Evolutionary conservation across 75 land plant species (phyloP).

Genomic region (Cupressus sempervirens): DNA sequence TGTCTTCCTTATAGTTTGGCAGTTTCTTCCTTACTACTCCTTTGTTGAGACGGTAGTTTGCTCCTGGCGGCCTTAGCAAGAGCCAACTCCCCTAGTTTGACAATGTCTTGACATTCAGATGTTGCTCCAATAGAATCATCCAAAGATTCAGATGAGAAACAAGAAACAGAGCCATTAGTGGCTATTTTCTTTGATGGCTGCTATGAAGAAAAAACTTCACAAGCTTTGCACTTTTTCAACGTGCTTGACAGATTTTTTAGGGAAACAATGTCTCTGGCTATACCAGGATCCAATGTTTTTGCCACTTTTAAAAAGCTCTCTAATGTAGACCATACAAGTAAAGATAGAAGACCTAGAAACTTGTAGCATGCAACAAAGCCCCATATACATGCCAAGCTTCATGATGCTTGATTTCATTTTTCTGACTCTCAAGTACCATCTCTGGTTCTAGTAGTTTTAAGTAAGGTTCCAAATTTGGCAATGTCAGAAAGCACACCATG

Average conservation of each 20-base stretch:
- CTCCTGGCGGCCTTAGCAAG: slow-evolving; percentile 15
- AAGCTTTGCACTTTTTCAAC: slow-evolving; percentile 39
- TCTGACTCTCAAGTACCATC: slow-evolving; percentile 77
- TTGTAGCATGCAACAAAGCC: slow-evolving; percentile 78
- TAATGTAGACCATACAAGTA: slow-evolving; percentile 21
- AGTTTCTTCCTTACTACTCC: too few relatives aligned
- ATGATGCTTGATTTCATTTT: slow-evolving; percentile 70
- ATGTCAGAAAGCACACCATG: slow-evolving; percentile 72
- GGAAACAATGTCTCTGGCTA: not conserved
- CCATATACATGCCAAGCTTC: slow-evolving; percentile 95
- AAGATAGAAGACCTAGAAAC: slow-evolving; percentile 49
- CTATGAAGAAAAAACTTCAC: slow-evolving; percentile 16
- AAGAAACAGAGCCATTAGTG: slow-evolving; percentile 22
- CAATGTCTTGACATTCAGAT: slow-evolving; percentile 9
- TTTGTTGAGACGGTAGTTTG: too few relatives aligned
- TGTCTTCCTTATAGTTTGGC: too few relatives aligned
- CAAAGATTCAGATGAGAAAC: slow-evolving; percentile 14
- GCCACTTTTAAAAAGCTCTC: slow-evolving; percentile 33
- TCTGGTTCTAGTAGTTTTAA: slow-evolving; percentile 76
- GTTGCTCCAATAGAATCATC: slow-evolving; percentile 17
- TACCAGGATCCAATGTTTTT: slow-evolving; percentile 17
- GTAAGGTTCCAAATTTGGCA: slow-evolving; percentile 89
- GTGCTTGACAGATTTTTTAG: not conserved
- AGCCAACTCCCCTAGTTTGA: not conserved
- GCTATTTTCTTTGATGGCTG: slow-evolving; percentile 49